These are phyloP conservation scores for Aspergillus egyptiacus DNA, from an alignment of 495 filamentous ascomycete species.

Conservation along the genomic window DNA sequence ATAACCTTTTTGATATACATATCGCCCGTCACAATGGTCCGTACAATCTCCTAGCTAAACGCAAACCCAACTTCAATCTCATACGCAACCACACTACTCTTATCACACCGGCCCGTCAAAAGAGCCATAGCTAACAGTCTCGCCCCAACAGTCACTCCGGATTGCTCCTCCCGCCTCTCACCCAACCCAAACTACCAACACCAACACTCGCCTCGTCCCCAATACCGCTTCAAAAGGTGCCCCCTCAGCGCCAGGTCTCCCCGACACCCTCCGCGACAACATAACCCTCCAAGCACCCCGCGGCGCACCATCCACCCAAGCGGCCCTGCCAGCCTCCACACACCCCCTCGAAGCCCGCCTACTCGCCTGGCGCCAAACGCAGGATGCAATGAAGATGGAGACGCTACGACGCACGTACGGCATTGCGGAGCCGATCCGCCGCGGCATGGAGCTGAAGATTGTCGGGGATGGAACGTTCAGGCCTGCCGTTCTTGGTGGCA, in stretches of 20 bases:
- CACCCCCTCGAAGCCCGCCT: slow-evolving; percentile 93
- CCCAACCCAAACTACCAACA: slow-evolving; percentile 52
- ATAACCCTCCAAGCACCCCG: slow-evolving; percentile 49
- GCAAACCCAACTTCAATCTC: no score
- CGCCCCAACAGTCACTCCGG: slow-evolving; percentile 73
- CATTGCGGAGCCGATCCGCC: slow-evolving; percentile 85
- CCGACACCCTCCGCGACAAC: slow-evolving; percentile 83
- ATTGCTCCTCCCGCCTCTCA: slow-evolving; percentile 65
- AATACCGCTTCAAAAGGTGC: slow-evolving; percentile 52
- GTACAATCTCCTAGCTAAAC: slow-evolving; percentile 6
- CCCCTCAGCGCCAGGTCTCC: slow-evolving; percentile 83
- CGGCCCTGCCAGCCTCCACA: slow-evolving; percentile 48
- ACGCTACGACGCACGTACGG: slow-evolving; percentile 76
- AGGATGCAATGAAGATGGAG: slow-evolving; percentile 83
- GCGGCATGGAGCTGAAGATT: slow-evolving; percentile 95
- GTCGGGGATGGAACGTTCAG: slow-evolving; percentile 53
- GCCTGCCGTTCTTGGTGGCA: slow-evolving; percentile 40
- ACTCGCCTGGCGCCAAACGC: slow-evolving; percentile 74
- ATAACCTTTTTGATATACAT: no score
- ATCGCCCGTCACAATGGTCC: slow-evolving; percentile 29
- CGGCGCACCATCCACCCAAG: slow-evolving; percentile 40
- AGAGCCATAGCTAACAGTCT: not conserved
- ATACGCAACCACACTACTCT: no score
- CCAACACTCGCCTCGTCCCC: slow-evolving; percentile 38
- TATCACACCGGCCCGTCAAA: not conserved